A percentile compares a stretch with the other conserved stretches of the same genome.
phyloP scores from a whole-genome alignment of 805 yeast species.

The Cyberlindnera galapagoensis region DNA sequence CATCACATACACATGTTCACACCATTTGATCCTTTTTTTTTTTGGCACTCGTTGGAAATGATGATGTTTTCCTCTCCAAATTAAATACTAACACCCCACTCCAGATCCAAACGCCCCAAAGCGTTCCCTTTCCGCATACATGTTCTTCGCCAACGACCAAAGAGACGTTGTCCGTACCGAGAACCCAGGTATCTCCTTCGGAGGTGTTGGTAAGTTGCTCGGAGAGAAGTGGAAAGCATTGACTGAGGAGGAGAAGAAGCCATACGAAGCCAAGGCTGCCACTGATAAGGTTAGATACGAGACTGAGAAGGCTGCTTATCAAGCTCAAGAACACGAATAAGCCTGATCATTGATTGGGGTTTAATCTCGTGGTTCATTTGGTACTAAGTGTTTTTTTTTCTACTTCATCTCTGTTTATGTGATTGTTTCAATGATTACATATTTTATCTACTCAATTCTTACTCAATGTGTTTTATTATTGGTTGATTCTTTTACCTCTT shows the following conservation, averaged over 20 bases:
- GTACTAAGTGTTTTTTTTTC: not conserved
- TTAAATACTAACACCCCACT: slow-evolving; percentile 5
- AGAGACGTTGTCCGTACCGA: slow-evolving; percentile 94
- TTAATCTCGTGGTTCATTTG: not conserved
- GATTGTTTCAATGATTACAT: too few relatives aligned
- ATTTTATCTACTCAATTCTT: too few relatives aligned
- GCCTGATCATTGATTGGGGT: not conserved
- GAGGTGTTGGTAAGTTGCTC: slow-evolving; percentile 88
- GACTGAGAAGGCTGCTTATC: slow-evolving; percentile 84
- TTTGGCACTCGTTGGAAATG: not conserved
- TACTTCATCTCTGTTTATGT: slow-evolving; percentile 1
- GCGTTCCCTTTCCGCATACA: slow-evolving; percentile 96
- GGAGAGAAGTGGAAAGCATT: slow-evolving; percentile 98
- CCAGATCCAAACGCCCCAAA: slow-evolving; percentile 96
- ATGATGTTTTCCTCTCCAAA: slow-evolving; percentile 1
- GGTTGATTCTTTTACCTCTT: too few relatives aligned
- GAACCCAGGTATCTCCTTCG: slow-evolving; percentile 94
- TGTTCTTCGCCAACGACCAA: slow-evolving; percentile 97
- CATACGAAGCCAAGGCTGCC: slow-evolving; percentile 90
- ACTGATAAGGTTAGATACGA: slow-evolving; percentile 98
- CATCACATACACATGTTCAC: too few relatives aligned
- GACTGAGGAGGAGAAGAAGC: slow-evolving; percentile 72
- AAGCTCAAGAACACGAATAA: slow-evolving; percentile 15
- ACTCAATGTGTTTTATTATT: too few relatives aligned
- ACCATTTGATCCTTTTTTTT: not conserved